Base-by-base conservation (phyloP, 2,329 filamentous ascomycete genomes). In the Lachnellula willkommii region DNA sequence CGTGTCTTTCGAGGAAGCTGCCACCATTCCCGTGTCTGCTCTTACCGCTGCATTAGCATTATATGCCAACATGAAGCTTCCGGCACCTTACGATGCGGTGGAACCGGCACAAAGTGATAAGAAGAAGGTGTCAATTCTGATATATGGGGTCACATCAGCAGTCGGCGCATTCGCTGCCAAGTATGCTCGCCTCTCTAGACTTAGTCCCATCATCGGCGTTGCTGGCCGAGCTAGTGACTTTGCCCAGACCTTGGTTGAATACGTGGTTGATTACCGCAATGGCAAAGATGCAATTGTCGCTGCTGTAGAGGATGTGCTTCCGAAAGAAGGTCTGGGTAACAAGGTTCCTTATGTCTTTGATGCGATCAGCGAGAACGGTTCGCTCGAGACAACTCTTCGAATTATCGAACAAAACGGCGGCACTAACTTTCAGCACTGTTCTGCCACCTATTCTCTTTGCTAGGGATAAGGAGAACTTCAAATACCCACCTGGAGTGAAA, bases 161-260 rank as follows among this genome's bases (percentile, higher is more conserved):
- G 80, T 84, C 0, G 83, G 81, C 4, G 73, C 78, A 1, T 85
- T 77, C 56, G 79, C 76, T 0, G 73, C 84, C 46, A 79, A 85
- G 63, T 71, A 84, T 43, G 63, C 64, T 15, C 56, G 45, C 15
- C 60, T 60, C 7, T 67, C 74, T 2, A 77, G 79, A 47, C 76
- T 84, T n/a, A 78, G 82, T 61, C 82, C 82, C 0, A 73, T 85
- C 37, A 81, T 85, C 56, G 75, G 74, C 2, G 71, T 85, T 12
- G 80, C 80, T 1, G 80, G 82, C 2, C 66, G 71, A n/a, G 74
- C 73, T 15, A 66, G 68, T 3, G 58, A 69, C 0, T 78, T 75
- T 55, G 78, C 80, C 2, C 69, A 79, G 62, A 68, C 63, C 0
- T 67, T 81, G 20, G 73, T 82, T 47, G 81, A 83, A 61, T 70